phyloP scores from a whole-genome alignment of 2,329 filamentous ascomycete species.

The Hypoxylon sp. region DNA sequence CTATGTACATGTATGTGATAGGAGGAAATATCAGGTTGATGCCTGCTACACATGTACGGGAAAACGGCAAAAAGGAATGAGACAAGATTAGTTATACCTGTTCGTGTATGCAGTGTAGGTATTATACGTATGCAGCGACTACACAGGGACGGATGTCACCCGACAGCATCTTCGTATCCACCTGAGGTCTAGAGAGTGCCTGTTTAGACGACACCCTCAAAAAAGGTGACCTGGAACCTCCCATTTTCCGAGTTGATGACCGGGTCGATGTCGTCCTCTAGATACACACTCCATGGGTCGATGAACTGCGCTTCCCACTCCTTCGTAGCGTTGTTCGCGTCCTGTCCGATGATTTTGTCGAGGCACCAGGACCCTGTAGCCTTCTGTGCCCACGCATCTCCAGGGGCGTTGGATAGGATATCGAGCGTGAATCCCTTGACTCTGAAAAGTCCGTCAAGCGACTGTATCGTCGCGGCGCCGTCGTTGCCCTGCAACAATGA shows the following conservation, averaged over 20 bases:
- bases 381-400: conserved; percentile 42
- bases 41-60: no score
- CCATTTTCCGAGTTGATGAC: conserved; percentile 48
- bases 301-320: conserved; percentile 42
- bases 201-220: conserved; percentile 38
- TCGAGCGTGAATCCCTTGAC: conserved; percentile 42
- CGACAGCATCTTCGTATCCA: no score
- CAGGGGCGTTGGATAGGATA: conserved; percentile 39
- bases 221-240: conserved; percentile 46
- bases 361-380: conserved; percentile 45
- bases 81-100: not conserved
- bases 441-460: conserved; percentile 37
- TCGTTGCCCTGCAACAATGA: conserved; percentile 49
- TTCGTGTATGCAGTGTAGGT: not conserved
- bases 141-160: no score
- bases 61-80: no score
- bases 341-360: conserved; percentile 45
- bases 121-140: not conserved
- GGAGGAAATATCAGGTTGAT: not conserved
- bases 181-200: not conserved
- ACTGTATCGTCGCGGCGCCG: conserved; percentile 41
- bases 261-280: conserved; percentile 41
- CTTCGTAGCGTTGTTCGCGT: conserved; percentile 38
- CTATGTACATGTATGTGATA: no score
- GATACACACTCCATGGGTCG: conserved; percentile 41